Conservation (phyloP, 345 rosid genomes). For the Murraya koenigii region DNA sequence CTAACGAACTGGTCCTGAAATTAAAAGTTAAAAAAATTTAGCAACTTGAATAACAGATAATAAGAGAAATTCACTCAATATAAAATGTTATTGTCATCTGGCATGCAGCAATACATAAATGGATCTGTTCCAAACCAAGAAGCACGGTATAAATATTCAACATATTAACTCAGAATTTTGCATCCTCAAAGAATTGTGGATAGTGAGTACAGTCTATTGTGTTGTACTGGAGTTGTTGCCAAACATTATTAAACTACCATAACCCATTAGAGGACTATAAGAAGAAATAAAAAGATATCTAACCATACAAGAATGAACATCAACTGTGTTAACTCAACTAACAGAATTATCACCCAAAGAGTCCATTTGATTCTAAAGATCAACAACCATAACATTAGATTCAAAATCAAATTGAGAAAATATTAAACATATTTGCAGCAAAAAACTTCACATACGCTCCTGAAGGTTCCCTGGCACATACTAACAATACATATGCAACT, state of each 20-base stretch:
- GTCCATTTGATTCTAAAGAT: neutral
- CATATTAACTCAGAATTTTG: too few species aligned
- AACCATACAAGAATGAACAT: neutral
- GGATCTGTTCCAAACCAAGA: neutral
- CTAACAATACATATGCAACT: neutral
- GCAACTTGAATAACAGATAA: neutral
- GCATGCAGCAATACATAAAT: neutral
- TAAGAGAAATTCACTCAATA: neutral
- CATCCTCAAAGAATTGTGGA: neutral
- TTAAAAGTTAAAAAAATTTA: neutral
- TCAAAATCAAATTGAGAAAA: neutral
- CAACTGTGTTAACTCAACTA: neutral
- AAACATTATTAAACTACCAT: neutral
- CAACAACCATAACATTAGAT: neutral
- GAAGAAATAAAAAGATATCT: neutral
- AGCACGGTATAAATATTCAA: neutral
- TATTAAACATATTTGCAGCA: neutral
- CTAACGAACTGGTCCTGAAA: slow-evolving; percentile 15
- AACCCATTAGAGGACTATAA: neutral
- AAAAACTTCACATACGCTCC: neutral
- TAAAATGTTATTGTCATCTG: neutral
- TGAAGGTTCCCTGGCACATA: neutral
- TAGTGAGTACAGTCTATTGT: neutral
- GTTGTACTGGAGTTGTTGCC: neutral
- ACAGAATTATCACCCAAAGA: neutral